Conservation (phyloP, 495 filamentous ascomycete genomes). For the Echria macrotheca region DNA sequence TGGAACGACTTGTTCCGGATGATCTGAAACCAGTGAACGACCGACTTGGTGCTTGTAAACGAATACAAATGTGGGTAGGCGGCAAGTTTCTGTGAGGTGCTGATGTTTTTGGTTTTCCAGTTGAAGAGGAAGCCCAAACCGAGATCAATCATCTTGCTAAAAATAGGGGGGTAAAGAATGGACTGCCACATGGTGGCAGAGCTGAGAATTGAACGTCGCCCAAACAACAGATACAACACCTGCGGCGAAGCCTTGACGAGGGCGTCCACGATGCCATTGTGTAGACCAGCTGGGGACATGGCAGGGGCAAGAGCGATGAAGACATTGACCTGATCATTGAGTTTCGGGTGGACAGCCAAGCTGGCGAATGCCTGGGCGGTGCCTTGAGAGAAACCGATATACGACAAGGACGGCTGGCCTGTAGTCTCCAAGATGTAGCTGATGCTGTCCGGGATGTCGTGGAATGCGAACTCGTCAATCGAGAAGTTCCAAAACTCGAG, state of each 20-base stretch:
- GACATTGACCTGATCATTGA: slow-evolving; percentile 91
- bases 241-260: slow-evolving; percentile 91
- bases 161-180: slow-evolving; percentile 91
- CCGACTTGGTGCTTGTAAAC: slow-evolving; percentile 89
- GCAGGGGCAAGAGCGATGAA: slow-evolving; percentile 97
- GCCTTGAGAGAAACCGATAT: slow-evolving; percentile 95
- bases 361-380: slow-evolving; percentile 95
- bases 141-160: slow-evolving; percentile 81
- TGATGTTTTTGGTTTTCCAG: slow-evolving; percentile 85
- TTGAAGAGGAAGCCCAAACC: slow-evolving; percentile 78
- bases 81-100: slow-evolving; percentile 81
- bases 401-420: slow-evolving; percentile 76
- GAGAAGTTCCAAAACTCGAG: slow-evolving; percentile 92
- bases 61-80: slow-evolving; percentile 97
- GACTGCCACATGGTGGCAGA: slow-evolving; percentile 97
- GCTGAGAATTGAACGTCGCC: slow-evolving; percentile 85
- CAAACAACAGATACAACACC: slow-evolving; percentile 89
- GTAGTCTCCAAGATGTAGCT: slow-evolving; percentile 85
- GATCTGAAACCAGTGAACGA: slow-evolving; percentile 99
- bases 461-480: slow-evolving; percentile 95
- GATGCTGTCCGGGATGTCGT: slow-evolving; percentile 95
- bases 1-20: slow-evolving; percentile 93
- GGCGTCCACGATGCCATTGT: slow-evolving; percentile 82
- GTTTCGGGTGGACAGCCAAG: slow-evolving; percentile 83
- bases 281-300: slow-evolving; percentile 90